Base-by-base conservation (phyloP, 164 flowering plant genomes). In the Sedum album region DNA sequence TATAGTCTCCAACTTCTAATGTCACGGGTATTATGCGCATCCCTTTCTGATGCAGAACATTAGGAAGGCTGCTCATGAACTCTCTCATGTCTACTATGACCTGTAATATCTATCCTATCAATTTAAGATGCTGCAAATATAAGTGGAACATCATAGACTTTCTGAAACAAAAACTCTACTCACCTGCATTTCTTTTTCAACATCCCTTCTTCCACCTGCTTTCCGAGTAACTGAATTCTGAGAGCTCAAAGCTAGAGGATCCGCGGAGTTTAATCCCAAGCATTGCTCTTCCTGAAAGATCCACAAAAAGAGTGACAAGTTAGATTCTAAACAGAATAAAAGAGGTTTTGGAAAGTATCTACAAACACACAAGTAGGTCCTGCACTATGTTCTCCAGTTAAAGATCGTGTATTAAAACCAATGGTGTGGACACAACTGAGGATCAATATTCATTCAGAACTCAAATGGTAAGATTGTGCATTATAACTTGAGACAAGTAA, bases 31-130 rank as follows among this genome's bases (percentile, higher is more conserved):
- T 84, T 61, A 95, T 88, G 55, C 84, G 89, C 88, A 95, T 87
- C 67, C 97, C 97, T 76, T 85, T 92, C 81, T 86, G 93, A 79
- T 95, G 99, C 65, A 95, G 93, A 76, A 95, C 97, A 85, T 95
- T 95, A 10, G 97, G 99, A 67, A 95, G 91, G 79, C 94, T 95
- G 82, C 99, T 95, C 97, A 89, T 89, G 76, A 95, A 95, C 79
- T 95, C 99, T 76, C 99, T 85, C 92, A 90, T 86, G 75, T 95
- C 99, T 38, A 95, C 99, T 71, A 95, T 86, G 79, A 95, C 88
- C 97, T 95, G 75, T 63, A 75, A 51, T 23, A 60, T 31, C 61
- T 13, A 63, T 26, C 62, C n/a, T 57, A 4, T 57, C 3, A 57
- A 18, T n/a, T 28, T 33, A 65, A 4, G 42, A 35, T 35, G 46